Base-by-base conservation (phyloP, 2,329 filamentous ascomycete species). In the Aspergillus pseudoviridinutans region DNA sequence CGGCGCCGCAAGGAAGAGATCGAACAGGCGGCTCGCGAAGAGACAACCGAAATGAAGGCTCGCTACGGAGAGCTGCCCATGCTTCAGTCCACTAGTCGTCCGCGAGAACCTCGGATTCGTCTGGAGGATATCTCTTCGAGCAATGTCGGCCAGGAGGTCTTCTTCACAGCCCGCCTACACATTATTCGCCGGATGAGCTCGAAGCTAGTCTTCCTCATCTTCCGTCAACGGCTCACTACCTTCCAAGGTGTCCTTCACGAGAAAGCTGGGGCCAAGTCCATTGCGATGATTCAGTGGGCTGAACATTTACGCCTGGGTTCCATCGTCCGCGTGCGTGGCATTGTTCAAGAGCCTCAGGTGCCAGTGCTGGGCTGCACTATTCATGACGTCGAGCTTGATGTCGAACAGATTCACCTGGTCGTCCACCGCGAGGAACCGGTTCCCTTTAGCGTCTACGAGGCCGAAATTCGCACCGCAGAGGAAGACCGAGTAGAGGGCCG, bases 221-320 rank as follows among this genome's bases (percentile, higher is more conserved):
- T 96, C 69, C 87, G 92, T 55, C 91, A 96, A 75, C 89, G 92
- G 75, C 86, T 89, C 12, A 82, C 84, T 63, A 94, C 91, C 25
- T 85, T 96, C 53, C 92, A 97, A 74, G 92, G 91, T 60, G 90
- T 96, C 2, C 79, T 97, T 44, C 79, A 85, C 24, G 77, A 80
- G 59, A 79, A 83, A 63, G 78, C 86, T 62, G 83, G 85, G 6
- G 78, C 79, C 50, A 81, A 89, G 10, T 88, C 88, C 1, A 82
- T 86, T 57, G 83, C 89, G 66, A 93, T 96, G 82, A 81, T 96
- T 28, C 87, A 90, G 69, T 96, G 91, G 89, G 90, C 90, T 2
- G 90, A 95, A 74, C 90, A 91, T 70, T 79, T 96, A 49, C 86
- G 88, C 55, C 79, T 87, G 5, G 92, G 95, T 70, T 89, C 87